Conservation (phyloP, 495 filamentous ascomycete species). For the Talaromyces ruber region DNA sequence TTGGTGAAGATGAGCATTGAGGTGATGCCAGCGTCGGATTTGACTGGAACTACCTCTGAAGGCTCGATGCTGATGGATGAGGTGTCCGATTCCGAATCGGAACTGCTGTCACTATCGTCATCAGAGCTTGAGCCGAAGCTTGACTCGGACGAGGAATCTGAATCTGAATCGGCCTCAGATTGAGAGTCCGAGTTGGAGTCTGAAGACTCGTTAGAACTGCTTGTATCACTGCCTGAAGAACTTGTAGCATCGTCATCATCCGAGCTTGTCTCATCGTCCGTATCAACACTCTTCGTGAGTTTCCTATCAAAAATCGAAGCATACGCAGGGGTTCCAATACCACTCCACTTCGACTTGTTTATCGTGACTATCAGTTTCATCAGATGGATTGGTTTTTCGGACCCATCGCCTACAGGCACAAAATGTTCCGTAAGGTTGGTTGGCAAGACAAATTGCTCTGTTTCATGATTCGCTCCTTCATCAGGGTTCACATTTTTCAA, state of each 20-base stretch:
- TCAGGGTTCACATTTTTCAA: slow-evolving; percentile 32
- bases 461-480: slow-evolving; percentile 17
- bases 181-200: slow-evolving; percentile 21
- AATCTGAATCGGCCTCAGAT: too few species aligned
- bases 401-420: slow-evolving; percentile 63
- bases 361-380: slow-evolving; percentile 32
- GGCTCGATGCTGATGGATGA: slow-evolving; percentile 4
- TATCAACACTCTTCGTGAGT: background rate
- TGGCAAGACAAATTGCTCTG: slow-evolving; percentile 52
- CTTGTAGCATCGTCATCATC: slow-evolving; percentile 13
- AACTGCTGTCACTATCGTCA: slow-evolving; percentile 16
- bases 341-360: slow-evolving; percentile 8
- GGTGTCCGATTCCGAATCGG: slow-evolving; percentile 19
- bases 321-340: slow-evolving; percentile 22
- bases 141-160: slow-evolving; percentile 15
- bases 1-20: slow-evolving; percentile 78
- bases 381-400: slow-evolving; percentile 80
- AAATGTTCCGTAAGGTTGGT: slow-evolving; percentile 61
- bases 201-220: slow-evolving; percentile 22
- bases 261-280: slow-evolving; percentile 14
- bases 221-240: slow-evolving; percentile 21
- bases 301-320: slow-evolving; percentile 36
- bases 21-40: slow-evolving; percentile 4
- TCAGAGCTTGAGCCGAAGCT: slow-evolving; percentile 16
- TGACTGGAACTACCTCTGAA: background rate